These are phyloP conservation scores for Arthroderma uncinatum DNA, from an alignment of 2,329 filamentous ascomycete species.

Conservation along the genomic window DNA sequence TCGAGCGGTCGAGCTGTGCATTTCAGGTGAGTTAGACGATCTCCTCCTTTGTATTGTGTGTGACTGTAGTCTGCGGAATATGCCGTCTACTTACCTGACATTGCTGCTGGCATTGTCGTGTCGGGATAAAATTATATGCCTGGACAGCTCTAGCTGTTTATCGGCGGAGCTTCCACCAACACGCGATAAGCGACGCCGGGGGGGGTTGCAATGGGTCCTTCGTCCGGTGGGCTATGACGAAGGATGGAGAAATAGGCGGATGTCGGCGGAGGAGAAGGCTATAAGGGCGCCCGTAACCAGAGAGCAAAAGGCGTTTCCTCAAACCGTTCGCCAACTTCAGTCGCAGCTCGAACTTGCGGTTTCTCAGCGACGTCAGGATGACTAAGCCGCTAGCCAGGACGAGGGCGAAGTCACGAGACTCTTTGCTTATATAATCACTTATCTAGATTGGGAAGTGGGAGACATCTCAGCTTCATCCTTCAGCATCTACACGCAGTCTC, in stretches of 20 bases:
- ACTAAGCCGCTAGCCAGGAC: background rate
- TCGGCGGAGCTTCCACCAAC: background rate
- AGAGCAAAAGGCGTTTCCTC: background rate
- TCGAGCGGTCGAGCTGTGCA: slow-evolving; percentile 42
- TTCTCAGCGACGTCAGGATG: background rate
- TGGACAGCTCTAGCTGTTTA: slow-evolving; percentile 1
- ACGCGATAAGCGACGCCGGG: background rate
- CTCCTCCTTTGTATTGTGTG: background rate
- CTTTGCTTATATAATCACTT: background rate
- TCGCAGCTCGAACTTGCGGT: background rate
- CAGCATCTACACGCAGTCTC: background rate
- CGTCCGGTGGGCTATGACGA: background rate
- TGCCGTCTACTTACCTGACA: background rate
- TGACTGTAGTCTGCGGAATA: background rate
- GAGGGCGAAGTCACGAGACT: background rate
- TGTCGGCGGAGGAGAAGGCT: background rate
- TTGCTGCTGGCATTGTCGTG: background rate
- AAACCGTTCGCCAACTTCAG: background rate
- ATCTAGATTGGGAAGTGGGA: background rate
- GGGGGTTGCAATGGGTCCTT: background rate
- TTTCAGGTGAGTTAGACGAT: background rate
- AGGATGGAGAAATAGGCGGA: background rate
- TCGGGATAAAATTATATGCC: background rate
- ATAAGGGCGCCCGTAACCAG: background rate
- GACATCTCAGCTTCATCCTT: background rate